Evolutionary conservation across 2,329 filamentous ascomycete species (phyloP), one percentile per base, ranked within the genome.

Genomic region (Hypoxylon sp.): DNA sequence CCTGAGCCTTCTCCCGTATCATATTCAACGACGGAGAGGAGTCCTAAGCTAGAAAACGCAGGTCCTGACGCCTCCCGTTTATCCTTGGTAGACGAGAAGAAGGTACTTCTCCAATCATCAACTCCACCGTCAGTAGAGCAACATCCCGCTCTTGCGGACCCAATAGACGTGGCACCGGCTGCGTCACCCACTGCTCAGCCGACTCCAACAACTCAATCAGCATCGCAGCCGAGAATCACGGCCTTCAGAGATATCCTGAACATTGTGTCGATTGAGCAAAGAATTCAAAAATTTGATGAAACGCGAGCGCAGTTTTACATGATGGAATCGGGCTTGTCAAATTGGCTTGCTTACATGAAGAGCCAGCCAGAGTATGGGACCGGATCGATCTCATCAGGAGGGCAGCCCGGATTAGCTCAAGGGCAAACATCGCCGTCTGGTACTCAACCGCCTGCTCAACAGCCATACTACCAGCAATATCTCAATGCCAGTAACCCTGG

Each of bases 191-290:
- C 42, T 28, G 26, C 36, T 11, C 73, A 68, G 48, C 14, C 46
- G 20, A 58, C 46, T 6, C 56, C 61, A 9, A 36, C 58, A n/a
- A 40, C 32, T 12, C 59, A 68, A 33, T 14, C 49, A 12, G 57
- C 53, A 18, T 54, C 60, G 33, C 69, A 58, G 33, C 52, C 71
- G 44, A 84, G 81, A 48, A 80, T 86, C 36, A 83, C 85, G 68
- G 81, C 85, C 1, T 94, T 96, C 78, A 87, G 89, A 52, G 91
- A 97, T 61, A 97, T 97, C 65, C 83, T 93, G 72, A 87, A 86
- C 7, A 83, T 96, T 51, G 83, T 86, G 14, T 87, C 86, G 1
- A 78, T 89, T 0, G 77, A 83, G 12, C 89, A 96, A 69, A 88
- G 93, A 18, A 91, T 96, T 64, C 82, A 84, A 44, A 89, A 88